Conservation (phyloP, 768 basidiomycete genomes). For the Agaricus blazei region DNA sequence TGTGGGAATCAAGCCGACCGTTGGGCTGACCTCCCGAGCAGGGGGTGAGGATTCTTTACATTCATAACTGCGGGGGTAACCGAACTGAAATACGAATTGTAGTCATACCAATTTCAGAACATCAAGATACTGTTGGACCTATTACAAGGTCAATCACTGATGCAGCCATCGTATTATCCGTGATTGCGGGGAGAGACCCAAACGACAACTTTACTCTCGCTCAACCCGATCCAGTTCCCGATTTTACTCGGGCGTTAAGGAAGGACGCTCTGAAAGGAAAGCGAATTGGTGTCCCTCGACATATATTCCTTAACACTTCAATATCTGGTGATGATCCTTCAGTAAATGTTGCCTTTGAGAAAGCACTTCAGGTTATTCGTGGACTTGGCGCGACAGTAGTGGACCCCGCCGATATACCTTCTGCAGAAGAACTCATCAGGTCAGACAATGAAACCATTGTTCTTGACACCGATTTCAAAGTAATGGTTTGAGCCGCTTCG, state of each 20-base stretch:
- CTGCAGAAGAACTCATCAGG: constrained; percentile 41
- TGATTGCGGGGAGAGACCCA: constrained; percentile 50
- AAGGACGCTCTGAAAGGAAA: constrained; percentile 42
- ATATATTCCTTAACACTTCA: constrained; percentile 28
- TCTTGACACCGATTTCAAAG: constrained; percentile 56
- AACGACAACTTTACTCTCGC: constrained; percentile 51
- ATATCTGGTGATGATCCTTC: constrained; percentile 28
- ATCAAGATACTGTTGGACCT: constrained; percentile 59
- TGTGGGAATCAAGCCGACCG: constrained; percentile 56
- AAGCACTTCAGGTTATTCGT: constrained; percentile 31
- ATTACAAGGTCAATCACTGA: constrained; percentile 50
- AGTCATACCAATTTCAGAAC: constrained; percentile 54
- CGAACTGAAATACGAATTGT: background rate
- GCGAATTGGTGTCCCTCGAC: constrained; percentile 50
- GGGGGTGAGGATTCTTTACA: constrained; percentile 33
- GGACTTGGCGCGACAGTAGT: constrained; percentile 46
- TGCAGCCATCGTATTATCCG: constrained; percentile 49
- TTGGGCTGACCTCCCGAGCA: constrained; percentile 54
- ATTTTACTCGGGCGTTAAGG: constrained; percentile 50
- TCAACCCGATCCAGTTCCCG: constrained; percentile 48
- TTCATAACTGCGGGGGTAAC: background rate
- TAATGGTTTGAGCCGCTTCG: constrained; percentile 13
- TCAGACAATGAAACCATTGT: constrained; percentile 54
- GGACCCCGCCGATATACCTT: constrained; percentile 59
- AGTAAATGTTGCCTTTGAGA: constrained; percentile 33